Evolutionary conservation across 2,329 filamentous ascomycete genomes (phyloP), one percentile per base, ranked within the genome.

Genomic region (Zymoseptoria ardabiliae): DNA sequence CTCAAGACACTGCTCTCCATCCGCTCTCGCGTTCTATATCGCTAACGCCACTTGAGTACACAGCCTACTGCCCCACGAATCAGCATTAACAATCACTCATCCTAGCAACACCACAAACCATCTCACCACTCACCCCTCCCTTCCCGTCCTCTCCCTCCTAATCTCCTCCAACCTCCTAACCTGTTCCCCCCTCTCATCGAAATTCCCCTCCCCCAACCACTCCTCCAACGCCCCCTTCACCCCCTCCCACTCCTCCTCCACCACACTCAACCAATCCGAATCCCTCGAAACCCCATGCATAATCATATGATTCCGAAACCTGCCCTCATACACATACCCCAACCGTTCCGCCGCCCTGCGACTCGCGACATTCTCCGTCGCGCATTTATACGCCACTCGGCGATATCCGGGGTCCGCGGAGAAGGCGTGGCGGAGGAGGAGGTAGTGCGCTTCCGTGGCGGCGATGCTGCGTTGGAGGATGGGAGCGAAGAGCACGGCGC

Each of bases 371-470:
- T 88, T 88, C 10, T 84, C 71, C 17, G 76, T 64, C 67, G 87
- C 79, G 56, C 82, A 84, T 66, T 87, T 88, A 85, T 85, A 88
- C 69, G 87, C 84, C 3, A 85, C 78, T 7, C 85, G 75, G 3
- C 79, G 70, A 67, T 83, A 85, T 79, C 57, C 57, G 10, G 53
- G 19, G 20, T 50, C 30, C 2, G 77, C 75, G 3, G 81, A 78
- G 63, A 87, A 82, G 0, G 78, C 78, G 57, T 83, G 75, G 45
- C 74, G 73, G 50, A 82, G 75, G n/a, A 86, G 69, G 1, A 87
- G 72, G 61, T 81, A 85, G 61, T 82, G 76, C 0, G 79, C 77
- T 68, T 87, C 85, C 0, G 84, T 87, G 0, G 83, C 80, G 6
- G 76, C 77, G 0, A 76, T 75, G 0, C 82, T 85, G 13, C 79